Base-by-base conservation (phyloP, 2,329 filamentous ascomycete species). In the Colletotrichum salicis region DNA sequence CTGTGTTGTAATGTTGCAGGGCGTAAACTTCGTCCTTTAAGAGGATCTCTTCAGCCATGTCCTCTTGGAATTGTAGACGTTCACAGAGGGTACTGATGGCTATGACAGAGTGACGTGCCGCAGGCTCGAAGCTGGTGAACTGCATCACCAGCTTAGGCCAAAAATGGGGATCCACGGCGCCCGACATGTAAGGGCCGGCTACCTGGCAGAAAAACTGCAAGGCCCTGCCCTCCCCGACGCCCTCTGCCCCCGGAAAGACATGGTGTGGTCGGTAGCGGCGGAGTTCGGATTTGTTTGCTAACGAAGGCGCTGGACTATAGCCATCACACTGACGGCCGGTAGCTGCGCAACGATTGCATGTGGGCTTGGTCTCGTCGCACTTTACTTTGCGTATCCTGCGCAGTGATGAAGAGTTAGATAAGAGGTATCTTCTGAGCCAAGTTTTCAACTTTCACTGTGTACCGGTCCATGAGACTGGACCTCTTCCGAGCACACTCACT, bases 261-360 rank as follows among this genome's bases (percentile, higher is more conserved):
- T 31, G 59, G 27, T 61, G 12, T 22, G 59, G 59, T 19, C 19
- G 58, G 12, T 48, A 61, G 15, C 29, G 58, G 5, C 19, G 37
- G 37, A 48, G 58, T 15, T 45, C 24, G 15, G 19, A 31, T 11
- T 31, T 48, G 11, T 8, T 51, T 5, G 29, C 5, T 6, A 19
- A 7, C 7, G 6, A 22, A 7, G 10, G 19, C 10, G 29, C 27
- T 5, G 55, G 29, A 12, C 31, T 29, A 11, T 90, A 90, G 67
- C 88, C 88, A 75, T 90, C 88, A 75, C 88, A 90, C 74, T 83
- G 84, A 60, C 88, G 84, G 19, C 88, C 87, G 2, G 88, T 89
- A 69, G 84, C 86, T 22, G 83, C 83, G 75, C 88, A 90, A 67
- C 86, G 84, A 48, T 83, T 79, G 74, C 88, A 90, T 55, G 77